Percentiles rank a stretch among this genome's conserved stretches.
phyloP scores from a whole-genome alignment of 2,329 filamentous ascomycete species.

The Paraphaeosphaeria minitans region DNA sequence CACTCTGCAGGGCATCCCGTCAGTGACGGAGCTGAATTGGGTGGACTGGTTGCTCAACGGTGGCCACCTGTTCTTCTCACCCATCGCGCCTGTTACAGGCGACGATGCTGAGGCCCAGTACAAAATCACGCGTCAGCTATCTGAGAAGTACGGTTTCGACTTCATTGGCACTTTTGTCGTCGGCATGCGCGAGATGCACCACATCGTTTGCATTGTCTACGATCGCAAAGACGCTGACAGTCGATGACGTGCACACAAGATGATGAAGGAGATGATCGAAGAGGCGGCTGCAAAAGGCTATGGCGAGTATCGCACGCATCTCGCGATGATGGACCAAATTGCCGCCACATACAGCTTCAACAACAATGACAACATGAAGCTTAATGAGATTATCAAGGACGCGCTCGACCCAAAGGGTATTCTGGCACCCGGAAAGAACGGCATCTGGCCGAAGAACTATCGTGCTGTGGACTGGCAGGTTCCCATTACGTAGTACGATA shows the following conservation, averaged over 20 bases:
- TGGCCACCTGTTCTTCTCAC: conserved; percentile 58
- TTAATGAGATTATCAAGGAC: conserved; percentile 55
- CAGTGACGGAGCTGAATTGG: conserved; percentile 48
- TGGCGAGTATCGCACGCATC: conserved; percentile 54
- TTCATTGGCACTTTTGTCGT: conserved; percentile 58
- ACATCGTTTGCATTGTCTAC: conserved; percentile 41
- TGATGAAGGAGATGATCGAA: conserved; percentile 37
- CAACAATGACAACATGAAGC: conserved; percentile 46
- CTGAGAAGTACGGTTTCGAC: conserved; percentile 50
- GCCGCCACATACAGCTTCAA: conserved; percentile 53
- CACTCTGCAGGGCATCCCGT: conserved; percentile 40
- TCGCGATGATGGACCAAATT: conserved; percentile 55
- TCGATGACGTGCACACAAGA: conserved; percentile 25
- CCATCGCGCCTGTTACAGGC: conserved; percentile 57
- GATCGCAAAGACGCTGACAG: conserved; percentile 27
- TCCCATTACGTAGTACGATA: too few species aligned
- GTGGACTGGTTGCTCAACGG: conserved; percentile 60
- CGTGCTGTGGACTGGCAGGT: too few species aligned
- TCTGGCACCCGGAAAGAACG: conserved; percentile 27
- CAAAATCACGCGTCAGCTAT: conserved; percentile 16
- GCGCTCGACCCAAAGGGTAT: conserved; percentile 50
- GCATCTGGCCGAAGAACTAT: conserved; percentile 18
- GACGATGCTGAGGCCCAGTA: conserved; percentile 47
- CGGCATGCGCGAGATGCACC: conserved; percentile 60
- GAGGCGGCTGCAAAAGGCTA: conserved; percentile 49